A percentile compares a stretch with the other conserved stretches of the same genome.
phyloP scores from a whole-genome alignment of 2,329 filamentous ascomycete species.

The Hirsutella rhossiliensis region DNA sequence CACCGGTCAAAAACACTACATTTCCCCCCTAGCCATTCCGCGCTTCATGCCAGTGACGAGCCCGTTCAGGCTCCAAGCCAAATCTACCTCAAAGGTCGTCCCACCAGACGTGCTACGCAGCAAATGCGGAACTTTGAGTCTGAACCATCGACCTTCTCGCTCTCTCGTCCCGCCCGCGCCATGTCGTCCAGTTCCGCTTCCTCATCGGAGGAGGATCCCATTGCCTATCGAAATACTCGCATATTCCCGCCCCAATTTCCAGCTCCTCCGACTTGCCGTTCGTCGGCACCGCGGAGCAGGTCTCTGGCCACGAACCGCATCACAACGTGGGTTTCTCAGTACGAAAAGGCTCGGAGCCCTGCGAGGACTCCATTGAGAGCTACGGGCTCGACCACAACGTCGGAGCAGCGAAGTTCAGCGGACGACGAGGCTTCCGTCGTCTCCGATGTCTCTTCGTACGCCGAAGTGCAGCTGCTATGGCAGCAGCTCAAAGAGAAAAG shows the following conservation, averaged over 20 bases:
- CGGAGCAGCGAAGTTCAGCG: conserved; percentile 5
- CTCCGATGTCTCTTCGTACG: conserved; percentile 13
- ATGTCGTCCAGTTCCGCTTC: conserved; percentile 10
- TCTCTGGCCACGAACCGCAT: conserved; percentile 19
- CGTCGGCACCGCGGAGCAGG: conserved; percentile 12
- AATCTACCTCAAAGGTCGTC: too few species aligned
- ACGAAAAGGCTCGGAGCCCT: conserved; percentile 15
- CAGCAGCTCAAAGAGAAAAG: conserved; percentile 21
- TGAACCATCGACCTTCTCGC: conserved; percentile 12
- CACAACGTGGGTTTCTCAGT: conserved; percentile 19
- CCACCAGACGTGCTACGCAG: neutral
- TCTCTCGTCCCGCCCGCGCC: conserved; percentile 10
- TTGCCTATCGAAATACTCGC: conserved; percentile 16
- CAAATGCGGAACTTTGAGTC: conserved; percentile 4
- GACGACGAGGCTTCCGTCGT: conserved; percentile 7
- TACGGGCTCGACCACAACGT: conserved; percentile 1
- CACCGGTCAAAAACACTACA: too few species aligned
- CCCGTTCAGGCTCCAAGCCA: too few species aligned
- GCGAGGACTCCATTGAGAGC: conserved; percentile 6
- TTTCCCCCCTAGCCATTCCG: too few species aligned
- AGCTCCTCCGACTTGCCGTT: conserved; percentile 10
- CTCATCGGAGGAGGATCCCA: conserved; percentile 15
- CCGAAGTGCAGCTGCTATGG: conserved; percentile 22
- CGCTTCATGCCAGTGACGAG: too few species aligned
- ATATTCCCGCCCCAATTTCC: conserved; percentile 20